Conservation (phyloP, 306 rosid species). For the Vigna nakashimae region DNA sequence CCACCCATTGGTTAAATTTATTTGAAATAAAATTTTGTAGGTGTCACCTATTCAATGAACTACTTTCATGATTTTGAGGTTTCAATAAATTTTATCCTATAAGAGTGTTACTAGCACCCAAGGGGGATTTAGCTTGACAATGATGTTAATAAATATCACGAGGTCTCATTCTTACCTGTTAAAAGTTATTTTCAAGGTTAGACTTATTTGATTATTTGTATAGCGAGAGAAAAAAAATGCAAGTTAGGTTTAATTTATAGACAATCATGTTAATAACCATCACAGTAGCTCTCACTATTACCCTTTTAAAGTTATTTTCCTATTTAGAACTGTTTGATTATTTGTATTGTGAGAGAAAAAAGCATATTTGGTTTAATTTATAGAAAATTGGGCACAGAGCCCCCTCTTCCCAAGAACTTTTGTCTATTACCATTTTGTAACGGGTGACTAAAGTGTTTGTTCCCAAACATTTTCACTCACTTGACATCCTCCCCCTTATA, state of each 20-base stretch:
- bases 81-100: not conserved
- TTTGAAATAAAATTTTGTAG: not conserved
- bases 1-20: not conserved
- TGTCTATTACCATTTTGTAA: no score
- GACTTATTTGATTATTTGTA: not conserved
- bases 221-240: not conserved
- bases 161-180: not conserved
- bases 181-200: slow-evolving; percentile 17
- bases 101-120: not conserved
- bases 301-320: slow-evolving; percentile 4
- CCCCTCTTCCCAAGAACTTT: no score
- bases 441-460: no score
- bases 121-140: not conserved
- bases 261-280: slow-evolving; percentile 12
- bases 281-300: not conserved
- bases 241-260: not conserved
- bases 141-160: slow-evolving; percentile 6
- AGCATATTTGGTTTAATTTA: not conserved
- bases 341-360: not conserved
- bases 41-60: not conserved
- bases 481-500: no score
- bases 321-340: not conserved
- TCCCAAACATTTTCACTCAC: no score
- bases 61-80: not conserved
- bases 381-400: not conserved